These are phyloP conservation scores for Madurella mycetomatis DNA, from an alignment of 2,329 filamentous ascomycete genomes.

Conservation along the genomic window DNA sequence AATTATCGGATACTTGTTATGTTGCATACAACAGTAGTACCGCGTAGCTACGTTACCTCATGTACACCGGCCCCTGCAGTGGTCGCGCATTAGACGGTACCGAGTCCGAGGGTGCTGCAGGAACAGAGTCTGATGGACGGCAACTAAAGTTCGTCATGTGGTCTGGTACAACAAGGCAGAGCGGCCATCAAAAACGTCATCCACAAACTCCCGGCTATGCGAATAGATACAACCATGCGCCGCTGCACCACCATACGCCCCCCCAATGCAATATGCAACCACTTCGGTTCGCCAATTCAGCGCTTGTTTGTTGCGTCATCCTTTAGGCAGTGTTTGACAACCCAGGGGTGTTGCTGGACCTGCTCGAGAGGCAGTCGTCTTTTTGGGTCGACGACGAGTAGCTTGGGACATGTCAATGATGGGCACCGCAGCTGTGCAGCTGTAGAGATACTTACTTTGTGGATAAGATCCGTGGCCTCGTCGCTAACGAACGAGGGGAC, in stretches of 20 bases:
- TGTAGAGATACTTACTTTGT: conserved; percentile 55
- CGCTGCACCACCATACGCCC: not conserved
- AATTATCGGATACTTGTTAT: no score
- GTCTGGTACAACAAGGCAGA: no score
- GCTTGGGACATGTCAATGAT: conserved; percentile 38
- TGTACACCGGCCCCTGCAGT: no score
- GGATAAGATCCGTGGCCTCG: conserved; percentile 89
- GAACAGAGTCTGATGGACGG: not conserved
- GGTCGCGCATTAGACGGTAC: not conserved
- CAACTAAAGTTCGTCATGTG: no score
- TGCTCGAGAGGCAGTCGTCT: conserved; percentile 88
- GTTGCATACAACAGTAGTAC: no score
- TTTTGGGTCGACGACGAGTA: conserved; percentile 88
- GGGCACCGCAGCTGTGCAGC: conserved; percentile 2
- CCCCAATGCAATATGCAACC: not conserved
- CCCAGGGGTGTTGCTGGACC: conserved; percentile 92
- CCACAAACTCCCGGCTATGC: not conserved
- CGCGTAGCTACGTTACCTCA: no score
- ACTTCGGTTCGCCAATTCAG: not conserved
- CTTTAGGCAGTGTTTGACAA: conserved; percentile 85
- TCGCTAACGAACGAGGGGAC: conserved; percentile 85
- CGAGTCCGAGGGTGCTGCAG: not conserved
- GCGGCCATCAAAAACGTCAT: not conserved
- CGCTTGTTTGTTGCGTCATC: conserved; percentile 34
- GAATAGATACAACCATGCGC: not conserved